Evolutionary conservation across 2,329 filamentous ascomycete species (phyloP).

Genomic region (Neofusicoccum umdonicola): DNA sequence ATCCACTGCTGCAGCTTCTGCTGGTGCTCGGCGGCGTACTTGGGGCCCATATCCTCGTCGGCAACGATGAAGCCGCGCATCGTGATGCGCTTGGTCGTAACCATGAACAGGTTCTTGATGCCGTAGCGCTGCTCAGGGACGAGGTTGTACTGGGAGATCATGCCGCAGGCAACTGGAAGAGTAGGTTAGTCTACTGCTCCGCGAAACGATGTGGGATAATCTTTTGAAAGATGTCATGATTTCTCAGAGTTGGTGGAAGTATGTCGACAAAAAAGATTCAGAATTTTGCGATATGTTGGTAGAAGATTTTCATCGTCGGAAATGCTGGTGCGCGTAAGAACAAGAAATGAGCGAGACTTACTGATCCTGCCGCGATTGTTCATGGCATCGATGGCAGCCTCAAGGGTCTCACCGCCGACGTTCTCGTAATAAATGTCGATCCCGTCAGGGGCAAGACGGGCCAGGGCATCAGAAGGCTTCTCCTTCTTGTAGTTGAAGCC

Average conservation of each 20-base stretch:
- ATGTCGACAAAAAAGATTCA: background rate
- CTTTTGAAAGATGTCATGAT: too few relatives aligned
- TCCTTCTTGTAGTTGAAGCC: conserved; percentile 92
- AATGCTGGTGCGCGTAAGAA: background rate
- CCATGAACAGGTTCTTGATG: conserved; percentile 62
- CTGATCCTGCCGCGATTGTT: conserved; percentile 67
- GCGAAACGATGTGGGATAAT: background rate
- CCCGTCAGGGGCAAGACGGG: conserved; percentile 69
- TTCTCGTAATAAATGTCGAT: conserved; percentile 85
- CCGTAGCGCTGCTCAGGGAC: conserved; percentile 58
- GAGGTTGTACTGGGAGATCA: conserved; percentile 78
- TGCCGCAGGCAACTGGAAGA: conserved; percentile 49
- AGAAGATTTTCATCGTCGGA: background rate
- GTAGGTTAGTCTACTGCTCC: conserved; percentile 1
- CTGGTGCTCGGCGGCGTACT: conserved; percentile 69
- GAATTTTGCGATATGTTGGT: background rate
- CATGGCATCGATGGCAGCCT: conserved; percentile 63
- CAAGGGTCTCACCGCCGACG: conserved; percentile 71
- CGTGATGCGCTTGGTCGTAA: conserved; percentile 67
- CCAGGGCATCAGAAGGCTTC: conserved; percentile 64
- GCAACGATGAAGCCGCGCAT: conserved; percentile 75
- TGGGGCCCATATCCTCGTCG: conserved; percentile 63
- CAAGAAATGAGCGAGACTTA: conserved; percentile 36
- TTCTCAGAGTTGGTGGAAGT: conserved; percentile 5
- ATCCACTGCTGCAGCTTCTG: conserved; percentile 75